These are phyloP conservation scores for Amesomyces nigricolor DNA, from an alignment of 2,329 filamentous ascomycete species.

Conservation along the genomic window DNA sequence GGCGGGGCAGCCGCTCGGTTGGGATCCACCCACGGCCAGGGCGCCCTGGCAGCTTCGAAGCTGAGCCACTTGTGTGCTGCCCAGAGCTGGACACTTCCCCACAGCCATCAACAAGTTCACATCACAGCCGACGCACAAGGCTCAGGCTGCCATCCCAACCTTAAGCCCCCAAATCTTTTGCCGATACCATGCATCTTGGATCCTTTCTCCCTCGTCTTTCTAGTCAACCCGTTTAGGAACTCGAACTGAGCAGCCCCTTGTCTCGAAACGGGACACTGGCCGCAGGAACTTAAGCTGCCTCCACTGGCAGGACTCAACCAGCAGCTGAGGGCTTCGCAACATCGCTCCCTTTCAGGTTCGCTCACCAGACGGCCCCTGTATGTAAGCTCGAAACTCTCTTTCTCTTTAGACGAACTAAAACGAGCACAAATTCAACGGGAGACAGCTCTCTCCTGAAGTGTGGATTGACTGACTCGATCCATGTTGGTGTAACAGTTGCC, in stretches of 20 bases:
- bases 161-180: neutral
- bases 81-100: too few species aligned
- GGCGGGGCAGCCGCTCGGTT: neutral
- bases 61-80: too few species aligned
- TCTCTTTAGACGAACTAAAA: neutral
- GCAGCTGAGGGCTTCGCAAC: neutral
- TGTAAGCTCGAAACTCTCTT: neutral
- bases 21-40: neutral
- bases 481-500: neutral
- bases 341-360: neutral
- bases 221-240: neutral
- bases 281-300: too few species aligned
- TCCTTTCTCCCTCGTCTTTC: neutral
- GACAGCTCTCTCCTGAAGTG: neutral
- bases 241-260: neutral
- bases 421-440: neutral
- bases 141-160: neutral
- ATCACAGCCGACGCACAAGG: neutral
- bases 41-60: neutral
- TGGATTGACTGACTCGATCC: conserved; percentile 1
- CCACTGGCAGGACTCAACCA: too few species aligned
- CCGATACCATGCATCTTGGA: neutral
- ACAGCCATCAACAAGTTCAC: too few species aligned
- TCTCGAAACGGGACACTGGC: too few species aligned
- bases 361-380: neutral